Conservation (phyloP, 129 eudicot genomes). For the Flaveria robusta region DNA sequence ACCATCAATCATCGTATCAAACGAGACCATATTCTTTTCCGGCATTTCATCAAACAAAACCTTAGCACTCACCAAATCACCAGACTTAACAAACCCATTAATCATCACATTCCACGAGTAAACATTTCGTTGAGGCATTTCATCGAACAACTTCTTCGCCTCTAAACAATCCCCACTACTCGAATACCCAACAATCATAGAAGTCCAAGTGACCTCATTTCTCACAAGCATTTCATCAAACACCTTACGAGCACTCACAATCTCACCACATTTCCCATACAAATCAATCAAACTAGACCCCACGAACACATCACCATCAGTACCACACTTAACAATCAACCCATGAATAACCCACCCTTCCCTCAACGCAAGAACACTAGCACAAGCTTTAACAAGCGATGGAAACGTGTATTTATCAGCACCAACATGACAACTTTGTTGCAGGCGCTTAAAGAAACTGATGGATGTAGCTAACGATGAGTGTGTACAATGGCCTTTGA, state of each 20-base stretch:
- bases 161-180: slow-evolving; percentile 39
- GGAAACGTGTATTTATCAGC: slow-evolving; percentile 65
- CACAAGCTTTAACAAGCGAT: slow-evolving; percentile 54
- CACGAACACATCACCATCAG: slow-evolving; percentile 53
- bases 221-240: slow-evolving; percentile 61
- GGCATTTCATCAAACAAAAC: slow-evolving; percentile 69
- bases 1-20: slow-evolving; percentile 67
- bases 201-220: slow-evolving; percentile 74
- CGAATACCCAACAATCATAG: slow-evolving; percentile 61
- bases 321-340: slow-evolving; percentile 51
- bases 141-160: slow-evolving; percentile 55
- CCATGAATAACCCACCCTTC: slow-evolving; percentile 64
- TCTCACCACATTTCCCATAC: slow-evolving; percentile 64
- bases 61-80: slow-evolving; percentile 49
- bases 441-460: slow-evolving; percentile 43
- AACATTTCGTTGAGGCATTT: slow-evolving; percentile 58
- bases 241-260: slow-evolving; percentile 54
- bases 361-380: slow-evolving; percentile 37
- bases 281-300: slow-evolving; percentile 76
- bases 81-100: slow-evolving; percentile 51
- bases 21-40: slow-evolving; percentile 49
- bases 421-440: slow-evolving; percentile 23
- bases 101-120: slow-evolving; percentile 72
- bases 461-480: slow-evolving; percentile 34
- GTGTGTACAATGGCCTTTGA: slow-evolving; percentile 38